Conservation (phyloP, 352 stramenopile species). For the Aphanomyces astaci region DNA sequence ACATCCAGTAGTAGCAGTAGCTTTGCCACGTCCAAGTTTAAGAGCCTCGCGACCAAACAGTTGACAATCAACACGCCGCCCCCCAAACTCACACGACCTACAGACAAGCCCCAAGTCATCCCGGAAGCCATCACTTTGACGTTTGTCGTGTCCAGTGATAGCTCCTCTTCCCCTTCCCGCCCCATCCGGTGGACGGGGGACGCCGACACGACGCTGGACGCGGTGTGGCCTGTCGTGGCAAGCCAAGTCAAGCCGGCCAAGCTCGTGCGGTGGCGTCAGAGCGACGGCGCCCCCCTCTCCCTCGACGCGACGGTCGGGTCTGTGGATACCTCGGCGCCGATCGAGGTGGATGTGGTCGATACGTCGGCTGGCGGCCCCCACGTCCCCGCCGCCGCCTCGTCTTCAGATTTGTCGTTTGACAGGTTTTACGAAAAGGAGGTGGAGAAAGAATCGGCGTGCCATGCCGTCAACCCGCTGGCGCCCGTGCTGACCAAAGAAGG, state of each 20-base stretch:
- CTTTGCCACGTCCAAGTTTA: constrained; percentile 22
- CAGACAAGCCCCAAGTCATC: neutral
- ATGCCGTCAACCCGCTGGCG: constrained; percentile 28
- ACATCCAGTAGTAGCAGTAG: too few species aligned
- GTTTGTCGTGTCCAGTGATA: constrained; percentile 3
- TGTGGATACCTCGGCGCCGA: neutral
- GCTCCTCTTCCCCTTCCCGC: neutral
- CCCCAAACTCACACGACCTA: neutral
- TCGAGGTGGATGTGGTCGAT: constrained; percentile 1
- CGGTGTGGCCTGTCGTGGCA: neutral
- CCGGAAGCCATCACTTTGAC: constrained; percentile 4
- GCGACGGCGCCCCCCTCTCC: neutral
- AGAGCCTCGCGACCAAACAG: constrained; percentile 21
- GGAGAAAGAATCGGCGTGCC: constrained; percentile 32
- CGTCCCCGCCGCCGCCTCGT: neutral
- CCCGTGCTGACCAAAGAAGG: constrained; percentile 62
- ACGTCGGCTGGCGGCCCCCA: too few species aligned
- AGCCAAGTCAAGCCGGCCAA: constrained; percentile 2
- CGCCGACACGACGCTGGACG: neutral
- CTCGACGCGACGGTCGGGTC: neutral
- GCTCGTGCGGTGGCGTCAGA: neutral
- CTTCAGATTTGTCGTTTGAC: neutral
- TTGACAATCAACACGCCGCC: constrained; percentile 16
- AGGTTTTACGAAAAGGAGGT: constrained; percentile 3
- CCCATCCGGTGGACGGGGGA: neutral